phyloP scores from a whole-genome alignment of 2,329 filamentous ascomycete genomes.

The Colletotrichum higginsianum region DNA sequence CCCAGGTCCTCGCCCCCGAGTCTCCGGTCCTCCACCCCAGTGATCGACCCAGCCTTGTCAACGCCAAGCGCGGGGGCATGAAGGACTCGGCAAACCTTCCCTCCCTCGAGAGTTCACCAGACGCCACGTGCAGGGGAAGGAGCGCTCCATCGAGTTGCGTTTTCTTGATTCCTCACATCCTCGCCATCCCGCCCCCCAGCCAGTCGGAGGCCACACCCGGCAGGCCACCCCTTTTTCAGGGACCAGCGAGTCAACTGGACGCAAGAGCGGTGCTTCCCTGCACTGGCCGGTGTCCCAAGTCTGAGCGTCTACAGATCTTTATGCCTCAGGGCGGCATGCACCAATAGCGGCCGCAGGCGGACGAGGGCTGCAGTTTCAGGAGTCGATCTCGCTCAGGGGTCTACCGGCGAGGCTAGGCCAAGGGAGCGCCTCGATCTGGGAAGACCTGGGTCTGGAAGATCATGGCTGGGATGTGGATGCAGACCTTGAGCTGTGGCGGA shows the following conservation, averaged over 20 bases:
- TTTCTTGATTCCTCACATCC: neutral
- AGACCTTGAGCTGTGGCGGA: constrained; percentile 19
- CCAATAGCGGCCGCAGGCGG: constrained; percentile 35
- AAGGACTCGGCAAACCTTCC: constrained; percentile 42
- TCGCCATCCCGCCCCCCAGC: constrained; percentile 21
- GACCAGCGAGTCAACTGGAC: constrained; percentile 38
- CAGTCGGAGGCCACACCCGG: constrained; percentile 38
- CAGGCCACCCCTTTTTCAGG: constrained; percentile 33
- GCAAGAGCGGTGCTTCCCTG: constrained; percentile 33
- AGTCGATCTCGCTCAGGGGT: constrained; percentile 43
- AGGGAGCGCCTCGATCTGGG: constrained; percentile 27
- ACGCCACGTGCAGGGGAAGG: constrained; percentile 37
- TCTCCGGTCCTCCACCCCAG: constrained; percentile 1
- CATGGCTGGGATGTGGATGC: constrained; percentile 23
- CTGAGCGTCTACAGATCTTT: constrained; percentile 42
- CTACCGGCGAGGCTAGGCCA: constrained; percentile 39
- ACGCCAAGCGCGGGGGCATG: constrained; percentile 39
- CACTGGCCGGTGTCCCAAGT: constrained; percentile 35
- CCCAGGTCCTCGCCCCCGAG: constrained; percentile 24
- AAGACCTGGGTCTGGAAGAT: constrained; percentile 34
- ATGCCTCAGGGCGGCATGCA: constrained; percentile 40
- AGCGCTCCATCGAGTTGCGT: constrained; percentile 23
- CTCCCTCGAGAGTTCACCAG: constrained; percentile 25
- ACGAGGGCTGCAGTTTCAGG: constrained; percentile 43
- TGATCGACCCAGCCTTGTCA: constrained; percentile 39